A percentile compares a stretch with the other conserved stretches of the same genome.
These are phyloP conservation scores for Dentipellis sp. DNA, from an alignment of 768 basidiomycete species.

Conservation along the genomic window DNA sequence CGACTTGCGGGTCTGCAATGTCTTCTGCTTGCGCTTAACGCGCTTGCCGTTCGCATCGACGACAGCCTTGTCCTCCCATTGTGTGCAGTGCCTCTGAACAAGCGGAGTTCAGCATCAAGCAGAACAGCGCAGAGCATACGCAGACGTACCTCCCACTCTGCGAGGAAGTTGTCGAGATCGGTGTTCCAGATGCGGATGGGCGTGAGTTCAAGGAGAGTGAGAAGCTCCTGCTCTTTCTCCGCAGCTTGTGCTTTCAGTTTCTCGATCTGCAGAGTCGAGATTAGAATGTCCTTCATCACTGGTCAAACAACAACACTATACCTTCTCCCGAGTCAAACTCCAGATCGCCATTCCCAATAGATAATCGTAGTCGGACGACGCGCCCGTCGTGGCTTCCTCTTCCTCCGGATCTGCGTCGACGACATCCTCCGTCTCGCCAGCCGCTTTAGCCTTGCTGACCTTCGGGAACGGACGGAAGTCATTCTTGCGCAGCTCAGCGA, in stretches of 20 bases:
- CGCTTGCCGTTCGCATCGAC: constrained; percentile 43
- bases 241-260: constrained; percentile 72
- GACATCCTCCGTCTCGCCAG: constrained; percentile 54
- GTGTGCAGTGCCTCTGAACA: constrained; percentile 29
- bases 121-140: not conserved
- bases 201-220: constrained; percentile 64
- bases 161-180: constrained; percentile 78
- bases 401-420: constrained; percentile 45
- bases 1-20: constrained; percentile 46
- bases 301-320: constrained; percentile 16
- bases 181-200: constrained; percentile 84
- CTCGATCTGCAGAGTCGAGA: constrained; percentile 53
- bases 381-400: constrained; percentile 35
- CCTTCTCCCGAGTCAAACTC: constrained; percentile 92
- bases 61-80: constrained; percentile 34
- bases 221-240: constrained; percentile 76
- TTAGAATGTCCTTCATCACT: not conserved
- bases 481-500: constrained; percentile 70
- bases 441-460: constrained; percentile 52
- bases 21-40: constrained; percentile 48
- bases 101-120: too few relatives aligned
- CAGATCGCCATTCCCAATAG: constrained; percentile 91
- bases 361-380: constrained; percentile 78
- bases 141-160: constrained; percentile 71
- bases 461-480: constrained; percentile 94